These are phyloP conservation scores for Sphagnum magellanicum DNA, from an alignment of 228 moss, liverwort and hornwort genomes.

Conservation along the genomic window DNA sequence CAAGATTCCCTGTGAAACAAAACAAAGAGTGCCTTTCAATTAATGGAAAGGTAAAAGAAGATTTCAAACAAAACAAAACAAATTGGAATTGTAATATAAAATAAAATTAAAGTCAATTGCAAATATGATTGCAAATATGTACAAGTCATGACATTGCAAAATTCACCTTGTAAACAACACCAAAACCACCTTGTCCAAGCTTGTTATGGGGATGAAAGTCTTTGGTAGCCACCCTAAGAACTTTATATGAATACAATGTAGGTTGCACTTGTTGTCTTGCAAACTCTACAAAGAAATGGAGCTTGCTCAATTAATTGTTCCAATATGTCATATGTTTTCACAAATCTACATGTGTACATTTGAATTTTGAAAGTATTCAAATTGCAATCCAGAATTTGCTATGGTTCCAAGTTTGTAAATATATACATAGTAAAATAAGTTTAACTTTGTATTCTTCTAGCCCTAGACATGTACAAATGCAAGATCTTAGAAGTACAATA, in stretches of 20 bases:
- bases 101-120: background rate
- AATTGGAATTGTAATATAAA: background rate
- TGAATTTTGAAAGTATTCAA: too few species aligned
- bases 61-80: background rate
- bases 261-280: conserved; percentile 29
- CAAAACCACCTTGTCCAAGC: conserved; percentile 51
- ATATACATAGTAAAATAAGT: too few species aligned
- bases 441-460: too few species aligned
- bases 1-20: conserved; percentile 10
- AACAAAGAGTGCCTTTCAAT: background rate
- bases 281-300: conserved; percentile 14
- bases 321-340: too few species aligned
- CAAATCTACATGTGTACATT: too few species aligned
- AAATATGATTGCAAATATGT: background rate
- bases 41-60: too few species aligned
- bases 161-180: conserved; percentile 38
- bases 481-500: too few species aligned
- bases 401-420: too few species aligned
- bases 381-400: too few species aligned
- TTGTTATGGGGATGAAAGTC: conserved; percentile 33
- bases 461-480: too few species aligned
- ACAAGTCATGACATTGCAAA: too few species aligned
- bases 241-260: conserved; percentile 31
- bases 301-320: too few species aligned
- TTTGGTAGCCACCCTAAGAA: conserved; percentile 33